Percentiles rank a stretch among this genome's conserved stretches.
These are phyloP conservation scores for Fraxinus quadrangulata DNA, from an alignment of 257 asterid genomes.

Conservation along the genomic window DNA sequence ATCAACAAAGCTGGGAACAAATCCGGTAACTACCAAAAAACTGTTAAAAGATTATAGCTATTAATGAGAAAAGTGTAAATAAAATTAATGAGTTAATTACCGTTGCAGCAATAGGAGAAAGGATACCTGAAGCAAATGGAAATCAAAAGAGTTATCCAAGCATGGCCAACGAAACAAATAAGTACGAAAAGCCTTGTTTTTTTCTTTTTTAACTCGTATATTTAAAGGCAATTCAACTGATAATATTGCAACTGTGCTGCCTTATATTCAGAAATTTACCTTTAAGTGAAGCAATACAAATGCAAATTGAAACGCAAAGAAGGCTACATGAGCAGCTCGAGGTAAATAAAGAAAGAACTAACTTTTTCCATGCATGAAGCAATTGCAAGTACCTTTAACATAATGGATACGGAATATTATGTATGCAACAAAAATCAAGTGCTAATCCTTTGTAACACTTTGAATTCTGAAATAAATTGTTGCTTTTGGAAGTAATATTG, in stretches of 20 bases:
- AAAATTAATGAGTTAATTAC: slow-evolving; percentile 23
- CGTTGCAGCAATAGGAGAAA: slow-evolving; percentile 59
- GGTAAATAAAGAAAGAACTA: slow-evolving; percentile 35
- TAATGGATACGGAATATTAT: background rate
- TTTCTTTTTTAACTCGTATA: background rate
- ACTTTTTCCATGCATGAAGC: background rate
- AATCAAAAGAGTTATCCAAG: slow-evolving; percentile 45
- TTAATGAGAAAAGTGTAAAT: background rate
- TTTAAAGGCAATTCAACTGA: slow-evolving; percentile 7
- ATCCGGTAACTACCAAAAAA: slow-evolving; percentile 8
- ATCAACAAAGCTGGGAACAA: slow-evolving; percentile 61
- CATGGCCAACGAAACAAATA: slow-evolving; percentile 42
- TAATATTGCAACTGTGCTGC: slow-evolving; percentile 13
- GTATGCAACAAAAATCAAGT: background rate
- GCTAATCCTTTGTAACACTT: background rate
- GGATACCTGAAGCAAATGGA: slow-evolving; percentile 47
- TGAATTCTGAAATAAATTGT: background rate
- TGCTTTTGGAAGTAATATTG: background rate
- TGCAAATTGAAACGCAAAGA: slow-evolving; percentile 79
- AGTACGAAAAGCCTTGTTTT: slow-evolving; percentile 40
- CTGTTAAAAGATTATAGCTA: slow-evolving; percentile 1
- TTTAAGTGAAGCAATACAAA: slow-evolving; percentile 67
- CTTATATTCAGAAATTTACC: slow-evolving; percentile 57
- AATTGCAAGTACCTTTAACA: background rate
- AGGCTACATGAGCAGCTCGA: slow-evolving; percentile 80